Percentiles rank a stretch among this genome's conserved stretches.
phyloP scores from a whole-genome alignment of 352 stramenopile genomes.

The Hyaloperonospora brassicae region DNA sequence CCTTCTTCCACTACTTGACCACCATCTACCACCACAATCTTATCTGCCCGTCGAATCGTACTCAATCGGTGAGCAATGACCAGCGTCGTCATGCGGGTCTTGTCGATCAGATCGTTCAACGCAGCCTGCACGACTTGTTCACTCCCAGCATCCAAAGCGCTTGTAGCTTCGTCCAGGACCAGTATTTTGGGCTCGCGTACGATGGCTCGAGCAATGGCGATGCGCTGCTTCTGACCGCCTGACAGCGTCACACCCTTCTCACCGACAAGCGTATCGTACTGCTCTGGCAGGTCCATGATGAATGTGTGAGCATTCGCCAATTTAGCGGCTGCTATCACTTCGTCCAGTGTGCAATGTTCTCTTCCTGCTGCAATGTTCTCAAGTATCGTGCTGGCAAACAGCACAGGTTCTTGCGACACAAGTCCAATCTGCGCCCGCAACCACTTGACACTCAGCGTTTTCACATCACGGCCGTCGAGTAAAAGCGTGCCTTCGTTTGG shows the following conservation, averaged over 20 bases:
- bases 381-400: slow-evolving; percentile 84
- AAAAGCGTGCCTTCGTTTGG: slow-evolving; percentile 52
- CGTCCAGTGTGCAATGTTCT: slow-evolving; percentile 45
- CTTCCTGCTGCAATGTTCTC: slow-evolving; percentile 87
- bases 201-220: slow-evolving; percentile 51
- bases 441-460: slow-evolving; percentile 69
- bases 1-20: slow-evolving; percentile 40
- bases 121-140: slow-evolving; percentile 25
- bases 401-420: slow-evolving; percentile 81
- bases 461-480: slow-evolving; percentile 75
- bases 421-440: slow-evolving; percentile 58
- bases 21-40: slow-evolving; percentile 40
- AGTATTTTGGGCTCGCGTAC: slow-evolving; percentile 42
- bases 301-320: slow-evolving; percentile 38
- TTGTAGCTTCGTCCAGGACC: slow-evolving; percentile 55
- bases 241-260: slow-evolving; percentile 73
- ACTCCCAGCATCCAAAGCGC: slow-evolving; percentile 33
- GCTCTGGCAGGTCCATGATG: slow-evolving; percentile 76
- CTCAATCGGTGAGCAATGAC: slow-evolving; percentile 39
- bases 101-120: slow-evolving; percentile 17
- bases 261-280: slow-evolving; percentile 68
- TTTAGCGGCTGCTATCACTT: slow-evolving; percentile 56
- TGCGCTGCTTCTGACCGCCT: slow-evolving; percentile 48
- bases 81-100: slow-evolving; percentile 27
- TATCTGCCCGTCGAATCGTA: slow-evolving; percentile 36